Percentiles rank a stretch among this genome's conserved stretches.
phyloP scores from a whole-genome alignment of 371 early-diverging fungal species.

The Funneliformis caledonium region DNA sequence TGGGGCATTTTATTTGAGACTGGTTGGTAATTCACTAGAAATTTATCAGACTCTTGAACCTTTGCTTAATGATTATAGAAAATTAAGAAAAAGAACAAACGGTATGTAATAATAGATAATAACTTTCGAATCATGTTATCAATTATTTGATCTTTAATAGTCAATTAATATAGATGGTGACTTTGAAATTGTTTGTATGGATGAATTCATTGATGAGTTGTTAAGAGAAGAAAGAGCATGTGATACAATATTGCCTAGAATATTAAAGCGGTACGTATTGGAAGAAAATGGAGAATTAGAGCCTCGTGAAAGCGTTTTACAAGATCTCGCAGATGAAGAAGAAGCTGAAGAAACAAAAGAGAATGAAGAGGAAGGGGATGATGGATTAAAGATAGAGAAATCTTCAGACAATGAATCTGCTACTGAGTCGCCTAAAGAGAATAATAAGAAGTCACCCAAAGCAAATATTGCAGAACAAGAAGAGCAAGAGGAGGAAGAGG shows the following conservation, averaged over 20 bases:
- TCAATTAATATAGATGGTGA: slow-evolving; percentile 49
- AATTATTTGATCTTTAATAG: slow-evolving; percentile 3
- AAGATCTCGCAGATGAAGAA: slow-evolving; percentile 18
- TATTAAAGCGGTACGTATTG: slow-evolving; percentile 77
- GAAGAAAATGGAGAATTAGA: slow-evolving; percentile 89
- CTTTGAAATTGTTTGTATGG: slow-evolving; percentile 77
- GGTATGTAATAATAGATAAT: slow-evolving; percentile 50
- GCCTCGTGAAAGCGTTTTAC: slow-evolving; percentile 70
- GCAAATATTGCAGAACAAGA: neutral
- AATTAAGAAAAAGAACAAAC: slow-evolving; percentile 69
- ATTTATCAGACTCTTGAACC: slow-evolving; percentile 89
- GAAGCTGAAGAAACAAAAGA: neutral
- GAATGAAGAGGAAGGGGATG: neutral
- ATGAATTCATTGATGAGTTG: slow-evolving; percentile 89
- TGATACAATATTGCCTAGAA: slow-evolving; percentile 85
- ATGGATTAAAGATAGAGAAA: neutral
- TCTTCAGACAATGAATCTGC: neutral
- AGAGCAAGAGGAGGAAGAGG: neutral
- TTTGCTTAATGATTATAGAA: slow-evolving; percentile 82
- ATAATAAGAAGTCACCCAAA: neutral
- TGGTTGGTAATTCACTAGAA: slow-evolving; percentile 77
- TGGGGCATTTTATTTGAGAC: slow-evolving; percentile 86
- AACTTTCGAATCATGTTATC: neutral
- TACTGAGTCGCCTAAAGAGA: no score
- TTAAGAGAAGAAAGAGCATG: slow-evolving; percentile 83